These are phyloP conservation scores for Megacollybia marginata DNA, from an alignment of 768 basidiomycete species.

Conservation along the genomic window DNA sequence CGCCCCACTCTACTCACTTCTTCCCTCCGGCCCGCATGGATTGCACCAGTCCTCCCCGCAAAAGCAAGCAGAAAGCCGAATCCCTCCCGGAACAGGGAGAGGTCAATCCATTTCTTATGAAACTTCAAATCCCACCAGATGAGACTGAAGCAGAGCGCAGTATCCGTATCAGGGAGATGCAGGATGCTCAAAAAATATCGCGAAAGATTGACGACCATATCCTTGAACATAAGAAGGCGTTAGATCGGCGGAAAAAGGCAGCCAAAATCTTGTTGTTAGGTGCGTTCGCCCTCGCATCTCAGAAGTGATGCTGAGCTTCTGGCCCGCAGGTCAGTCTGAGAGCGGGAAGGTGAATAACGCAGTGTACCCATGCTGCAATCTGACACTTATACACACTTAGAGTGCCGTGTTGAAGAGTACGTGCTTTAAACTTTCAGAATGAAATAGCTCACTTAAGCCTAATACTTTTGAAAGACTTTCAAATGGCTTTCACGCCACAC, in stretches of 20 bases:
- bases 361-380: not conserved
- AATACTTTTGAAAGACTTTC: constrained; percentile 62
- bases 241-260: constrained; percentile 28
- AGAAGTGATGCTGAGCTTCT: not conserved
- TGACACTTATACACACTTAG: constrained; percentile 15
- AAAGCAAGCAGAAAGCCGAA: no score
- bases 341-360: constrained; percentile 24
- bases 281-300: constrained; percentile 7
- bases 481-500: constrained; percentile 54
- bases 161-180: constrained; percentile 18
- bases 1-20: no score
- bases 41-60: no score
- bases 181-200: constrained; percentile 26
- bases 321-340: constrained; percentile 27
- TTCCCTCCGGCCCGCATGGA: no score
- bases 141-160: constrained; percentile 27
- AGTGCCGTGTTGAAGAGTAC: constrained; percentile 44
- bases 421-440: not conserved
- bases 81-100: not conserved
- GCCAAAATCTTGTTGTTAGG: constrained; percentile 34
- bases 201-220: constrained; percentile 28
- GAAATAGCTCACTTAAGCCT: no score
- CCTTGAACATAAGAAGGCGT: constrained; percentile 21
- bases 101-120: constrained; percentile 23
- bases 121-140: constrained; percentile 24